Evolutionary conservation across 2,329 filamentous ascomycete species (phyloP), one percentile per base, ranked within the genome.

Genomic region (Sporothrix sp.): DNA sequence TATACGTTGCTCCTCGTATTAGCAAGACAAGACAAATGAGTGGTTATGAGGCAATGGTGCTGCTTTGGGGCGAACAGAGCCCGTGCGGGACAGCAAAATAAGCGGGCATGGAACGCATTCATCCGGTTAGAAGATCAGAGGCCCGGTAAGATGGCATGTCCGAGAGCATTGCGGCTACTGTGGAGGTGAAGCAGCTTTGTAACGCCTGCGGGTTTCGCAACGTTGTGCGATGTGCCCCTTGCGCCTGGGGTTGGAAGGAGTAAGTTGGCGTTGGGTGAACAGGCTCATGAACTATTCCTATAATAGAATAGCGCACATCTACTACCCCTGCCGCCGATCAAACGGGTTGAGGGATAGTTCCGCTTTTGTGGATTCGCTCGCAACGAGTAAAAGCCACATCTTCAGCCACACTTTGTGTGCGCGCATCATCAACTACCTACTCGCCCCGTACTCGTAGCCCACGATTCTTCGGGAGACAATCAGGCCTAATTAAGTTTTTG

Each of bases 151-250:
- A 52, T 49, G 21, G 43, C 20, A 11, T 35, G 28, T 23, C 9
- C 13, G 48, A 45, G 56, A 55, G 62, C 60, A 62, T 64, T 59
- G 62, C 59, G 54, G 56, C 56, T 53, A 44, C 56, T 58, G 50
- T 60, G 61, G 56, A 57, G 58, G 58, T 66, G 64, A 66, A 58
- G 64, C 65, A 66, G 43, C 57, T 52, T 55, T 66, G 62, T 58
- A 58, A 67, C 65, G 60, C 47, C 50, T 58, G 57, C 52, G 50
- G 48, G 64, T 66, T 66, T 66, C 63, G 63, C 50, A 43, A 45
- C n/a, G 4, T 25, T 35, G 20, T 14, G 9, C 20, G 20, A n/a
- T n/a, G n/a, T n/a, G 43, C 30, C 52, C 53, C 52, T 45, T 48
- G 47, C 27, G 10, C 44, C 25, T 37, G 39, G 44, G 46, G 37